Percentiles rank a stretch among this genome's conserved stretches.
phyloP scores from a whole-genome alignment of 306 rosid species.

The Rosa rugosa region DNA sequence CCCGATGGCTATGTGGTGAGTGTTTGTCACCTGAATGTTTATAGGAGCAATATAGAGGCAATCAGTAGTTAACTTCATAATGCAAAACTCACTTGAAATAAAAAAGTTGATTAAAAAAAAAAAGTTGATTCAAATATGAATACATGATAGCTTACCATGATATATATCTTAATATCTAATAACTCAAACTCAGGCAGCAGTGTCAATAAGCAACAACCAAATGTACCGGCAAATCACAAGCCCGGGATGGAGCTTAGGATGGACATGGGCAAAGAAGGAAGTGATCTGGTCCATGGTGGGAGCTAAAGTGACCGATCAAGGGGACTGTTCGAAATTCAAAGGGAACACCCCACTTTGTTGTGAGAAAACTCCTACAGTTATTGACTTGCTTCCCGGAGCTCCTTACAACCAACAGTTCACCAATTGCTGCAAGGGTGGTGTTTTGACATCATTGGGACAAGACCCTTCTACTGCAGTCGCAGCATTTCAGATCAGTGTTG shows the following conservation, averaged over 20 bases:
- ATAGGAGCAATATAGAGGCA: neutral
- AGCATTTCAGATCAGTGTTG: constrained; percentile 69
- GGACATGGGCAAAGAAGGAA: constrained; percentile 89
- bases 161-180: neutral
- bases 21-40: neutral
- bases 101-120: neutral
- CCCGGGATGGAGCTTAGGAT: constrained; percentile 76
- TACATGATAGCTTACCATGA: neutral
- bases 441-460: constrained; percentile 61
- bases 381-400: constrained; percentile 71
- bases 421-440: constrained; percentile 79
- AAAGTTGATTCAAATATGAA: neutral
- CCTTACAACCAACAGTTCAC: constrained; percentile 53
- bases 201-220: constrained; percentile 69
- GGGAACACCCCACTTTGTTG: constrained; percentile 67
- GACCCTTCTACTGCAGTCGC: constrained; percentile 55
- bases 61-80: neutral
- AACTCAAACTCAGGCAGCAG: constrained; percentile 47
- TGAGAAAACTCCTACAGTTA: constrained; percentile 56
- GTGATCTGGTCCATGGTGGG: constrained; percentile 76
- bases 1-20: constrained; percentile 45
- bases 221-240: constrained; percentile 51
- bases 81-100: neutral
- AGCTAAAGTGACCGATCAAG: constrained; percentile 84
- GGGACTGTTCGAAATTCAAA: constrained; percentile 76